Conservation (phyloP, 2,329 filamentous ascomycete species). For the Capronia americana region DNA sequence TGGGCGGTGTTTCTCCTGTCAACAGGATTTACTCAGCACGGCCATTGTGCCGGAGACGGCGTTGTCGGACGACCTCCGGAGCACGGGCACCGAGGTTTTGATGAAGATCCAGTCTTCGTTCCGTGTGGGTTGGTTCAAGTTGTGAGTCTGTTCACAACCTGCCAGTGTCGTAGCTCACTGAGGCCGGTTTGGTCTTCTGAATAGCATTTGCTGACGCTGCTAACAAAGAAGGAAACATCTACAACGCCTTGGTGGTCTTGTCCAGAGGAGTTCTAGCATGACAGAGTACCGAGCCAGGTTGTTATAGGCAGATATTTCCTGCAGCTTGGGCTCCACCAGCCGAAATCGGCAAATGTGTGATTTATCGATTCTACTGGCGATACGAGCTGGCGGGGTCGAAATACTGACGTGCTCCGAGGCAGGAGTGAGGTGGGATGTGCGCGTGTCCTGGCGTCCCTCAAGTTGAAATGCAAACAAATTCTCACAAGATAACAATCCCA, state of each 20-base stretch:
- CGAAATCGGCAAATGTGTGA: not conserved
- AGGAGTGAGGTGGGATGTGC: conserved; percentile 6
- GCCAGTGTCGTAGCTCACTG: not conserved
- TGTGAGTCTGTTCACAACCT: not conserved
- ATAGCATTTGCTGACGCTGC: not conserved
- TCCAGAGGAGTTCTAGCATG: not conserved
- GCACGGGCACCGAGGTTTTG: not conserved
- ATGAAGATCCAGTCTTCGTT: not conserved
- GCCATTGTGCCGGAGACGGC: not conserved
- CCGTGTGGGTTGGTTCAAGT: not conserved
- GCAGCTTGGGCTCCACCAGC: not conserved
- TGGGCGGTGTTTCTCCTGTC: not conserved
- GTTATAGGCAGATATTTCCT: not conserved
- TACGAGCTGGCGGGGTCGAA: conserved; percentile 4
- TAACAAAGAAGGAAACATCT: not conserved
- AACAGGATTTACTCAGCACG: not conserved
- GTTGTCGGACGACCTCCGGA: not conserved
- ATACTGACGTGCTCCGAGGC: conserved; percentile 2
- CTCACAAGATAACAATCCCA: not conserved
- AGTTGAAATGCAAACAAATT: conserved; percentile 5
- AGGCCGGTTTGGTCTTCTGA: not conserved
- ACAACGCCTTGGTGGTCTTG: not conserved
- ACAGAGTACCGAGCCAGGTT: not conserved
- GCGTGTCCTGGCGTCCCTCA: not conserved
- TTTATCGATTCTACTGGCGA: not conserved